Conservation (phyloP, 148 eudicot genomes). For the Fagopyrum tataricum region DNA sequence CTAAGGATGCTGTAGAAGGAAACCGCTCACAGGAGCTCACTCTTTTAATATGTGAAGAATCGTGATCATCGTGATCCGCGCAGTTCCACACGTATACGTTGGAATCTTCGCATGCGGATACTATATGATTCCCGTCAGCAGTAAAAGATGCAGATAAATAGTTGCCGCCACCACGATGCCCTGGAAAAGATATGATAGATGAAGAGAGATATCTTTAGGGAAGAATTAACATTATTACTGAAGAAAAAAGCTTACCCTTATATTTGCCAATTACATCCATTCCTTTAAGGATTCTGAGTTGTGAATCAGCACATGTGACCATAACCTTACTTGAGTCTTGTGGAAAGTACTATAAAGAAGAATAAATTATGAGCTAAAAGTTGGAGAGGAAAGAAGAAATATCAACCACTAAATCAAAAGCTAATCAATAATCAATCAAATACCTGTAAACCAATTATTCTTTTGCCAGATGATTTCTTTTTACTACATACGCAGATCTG, state of each 20-base stretch:
- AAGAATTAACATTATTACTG: neutral
- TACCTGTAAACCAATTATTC: conserved; percentile 92
- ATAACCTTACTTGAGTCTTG: conserved; percentile 71
- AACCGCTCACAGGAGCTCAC: conserved; percentile 57
- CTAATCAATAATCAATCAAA: conserved; percentile 7
- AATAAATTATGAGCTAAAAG: neutral
- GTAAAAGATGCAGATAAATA: conserved; percentile 64
- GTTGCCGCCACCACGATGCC: conserved; percentile 34
- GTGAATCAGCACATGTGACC: conserved; percentile 91
- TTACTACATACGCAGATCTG: conserved; percentile 49
- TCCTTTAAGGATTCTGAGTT: conserved; percentile 66
- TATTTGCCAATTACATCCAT: conserved; percentile 63
- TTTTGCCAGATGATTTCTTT: conserved; percentile 69
- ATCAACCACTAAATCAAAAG: neutral
- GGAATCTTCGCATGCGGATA: conserved; percentile 58
- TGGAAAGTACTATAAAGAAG: conserved; percentile 57
- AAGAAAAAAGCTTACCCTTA: conserved; percentile 42
- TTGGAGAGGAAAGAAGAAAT: conserved; percentile 8
- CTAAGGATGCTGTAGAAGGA: conserved; percentile 55
- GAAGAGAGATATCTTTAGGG: neutral
- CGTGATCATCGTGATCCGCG: conserved; percentile 19
- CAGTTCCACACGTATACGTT: conserved; percentile 59
- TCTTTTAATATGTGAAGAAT: conserved; percentile 23
- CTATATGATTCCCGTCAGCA: conserved; percentile 65
- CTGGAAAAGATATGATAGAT: conserved; percentile 15